phyloP scores from a whole-genome alignment of 2,329 filamentous ascomycete species.

The Xylariomycetidae sp. region DNA sequence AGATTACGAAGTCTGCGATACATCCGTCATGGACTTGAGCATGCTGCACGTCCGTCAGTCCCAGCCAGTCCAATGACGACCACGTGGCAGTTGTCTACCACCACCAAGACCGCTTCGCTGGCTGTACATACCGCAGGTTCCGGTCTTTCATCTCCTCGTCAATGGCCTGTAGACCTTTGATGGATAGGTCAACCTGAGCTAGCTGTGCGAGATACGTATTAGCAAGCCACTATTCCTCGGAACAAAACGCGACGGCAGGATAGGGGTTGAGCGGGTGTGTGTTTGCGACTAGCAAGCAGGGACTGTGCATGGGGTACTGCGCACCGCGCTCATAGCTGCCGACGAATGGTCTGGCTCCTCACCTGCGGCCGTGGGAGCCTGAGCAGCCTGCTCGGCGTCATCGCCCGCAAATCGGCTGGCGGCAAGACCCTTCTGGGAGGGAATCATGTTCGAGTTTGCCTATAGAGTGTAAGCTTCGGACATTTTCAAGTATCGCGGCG shows the following conservation, averaged over 20 bases:
- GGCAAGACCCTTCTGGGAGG: constrained; percentile 42
- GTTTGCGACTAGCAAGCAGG: constrained; percentile 22
- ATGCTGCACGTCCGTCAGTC: constrained; percentile 23
- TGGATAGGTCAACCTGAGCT: constrained; percentile 36
- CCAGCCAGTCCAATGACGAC: no score
- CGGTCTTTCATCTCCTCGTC: constrained; percentile 51
- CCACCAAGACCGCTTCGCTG: neutral
- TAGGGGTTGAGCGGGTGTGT: constrained; percentile 13
- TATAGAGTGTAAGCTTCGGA: no score
- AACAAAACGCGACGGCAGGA: constrained; percentile 1
- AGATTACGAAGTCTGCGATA: constrained; percentile 15
- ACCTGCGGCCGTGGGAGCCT: constrained; percentile 42
- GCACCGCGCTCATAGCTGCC: constrained; percentile 61
- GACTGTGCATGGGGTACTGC: constrained; percentile 37
- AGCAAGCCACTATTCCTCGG: constrained; percentile 12
- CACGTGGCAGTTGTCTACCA: neutral
- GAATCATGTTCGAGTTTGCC: constrained; percentile 6
- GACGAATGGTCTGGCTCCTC: constrained; percentile 59
- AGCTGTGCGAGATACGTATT: constrained; percentile 27
- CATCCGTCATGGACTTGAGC: constrained; percentile 29
- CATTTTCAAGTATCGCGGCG: constrained; percentile 2
- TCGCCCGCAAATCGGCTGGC: constrained; percentile 47
- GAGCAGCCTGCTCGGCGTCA: constrained; percentile 28
- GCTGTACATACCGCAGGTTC: constrained; percentile 37
- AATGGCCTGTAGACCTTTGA: constrained; percentile 46